phyloP scores from a whole-genome alignment of 116 monocot genomes.

The Dioscorea cayenensis region DNA sequence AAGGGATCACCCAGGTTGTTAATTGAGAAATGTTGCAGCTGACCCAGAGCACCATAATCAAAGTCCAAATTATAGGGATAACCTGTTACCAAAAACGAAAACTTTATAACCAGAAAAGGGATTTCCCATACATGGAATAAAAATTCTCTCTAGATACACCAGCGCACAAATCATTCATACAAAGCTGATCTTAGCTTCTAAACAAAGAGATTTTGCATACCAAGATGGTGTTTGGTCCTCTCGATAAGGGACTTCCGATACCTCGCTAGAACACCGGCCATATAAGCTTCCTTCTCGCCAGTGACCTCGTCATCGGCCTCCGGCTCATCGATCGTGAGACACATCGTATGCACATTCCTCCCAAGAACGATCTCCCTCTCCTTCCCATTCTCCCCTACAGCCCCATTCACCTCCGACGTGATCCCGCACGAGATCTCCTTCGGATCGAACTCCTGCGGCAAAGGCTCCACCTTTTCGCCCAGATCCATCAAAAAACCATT shows the following conservation, averaged over 20 bases:
- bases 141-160: neutral
- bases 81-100: conserved; percentile 25
- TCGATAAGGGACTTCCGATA: conserved; percentile 77
- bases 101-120: neutral
- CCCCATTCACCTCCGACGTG: conserved; percentile 4
- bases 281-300: conserved; percentile 85
- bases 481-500: conserved; percentile 26
- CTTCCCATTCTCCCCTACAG: conserved; percentile 11
- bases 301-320: conserved; percentile 82
- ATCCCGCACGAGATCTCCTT: conserved; percentile 2
- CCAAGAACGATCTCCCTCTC: conserved; percentile 75
- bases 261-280: conserved; percentile 87
- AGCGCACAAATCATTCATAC: neutral
- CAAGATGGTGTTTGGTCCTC: conserved; percentile 92
- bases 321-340: conserved; percentile 69
- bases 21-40: conserved; percentile 92
- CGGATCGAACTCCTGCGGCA: conserved; percentile 40
- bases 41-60: conserved; percentile 81
- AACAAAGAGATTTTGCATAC: conserved; percentile 21
- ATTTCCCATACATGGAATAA: neutral
- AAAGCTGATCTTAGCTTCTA: neutral
- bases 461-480: conserved; percentile 18
- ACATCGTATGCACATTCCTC: conserved; percentile 81
- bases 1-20: conserved; percentile 99
- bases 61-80: conserved; percentile 97